Base-by-base conservation (phyloP, 2,329 filamentous ascomycete species). In the Trichoderma aggressivum region DNA sequence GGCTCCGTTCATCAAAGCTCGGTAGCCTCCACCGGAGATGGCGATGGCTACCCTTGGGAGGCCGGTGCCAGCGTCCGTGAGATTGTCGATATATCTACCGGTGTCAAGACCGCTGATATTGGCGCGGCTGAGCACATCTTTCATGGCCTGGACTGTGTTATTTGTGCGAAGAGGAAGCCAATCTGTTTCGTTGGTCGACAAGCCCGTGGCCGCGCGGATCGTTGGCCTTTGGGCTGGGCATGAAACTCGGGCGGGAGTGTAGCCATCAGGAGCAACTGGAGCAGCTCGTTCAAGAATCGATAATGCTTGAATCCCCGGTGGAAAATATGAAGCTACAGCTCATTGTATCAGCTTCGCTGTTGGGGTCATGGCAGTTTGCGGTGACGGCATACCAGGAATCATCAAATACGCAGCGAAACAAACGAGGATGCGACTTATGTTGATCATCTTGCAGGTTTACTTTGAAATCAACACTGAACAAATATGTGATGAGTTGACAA, bases 21-120 rank as follows among this genome's bases (percentile, higher is more conserved):
- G 85, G 78, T 94, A 96, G 28, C 93, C 93, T 76, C 93, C 93
- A 7, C 93, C 93, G 0, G 92, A 94, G 39, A 91, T 83, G 6
- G 92, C 91, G 73, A 95, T 88, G 12, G 84, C 92, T 73, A 95
- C 89, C 74, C 81, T 82, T 11, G 83, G 83, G 24, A 82, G 75
- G 8, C 62, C 60, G 2, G 67, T 53, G 21, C 66, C 73, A 7
- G 61, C 71, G 47, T 34, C 61, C 11, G 72, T 68, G 34, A 74
- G 70, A 12, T 43, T 55, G 10, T 75, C 69, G 18, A 75, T 72
- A 59, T 75, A 75, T 7, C 66, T 26, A n/a, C 43, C 62, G 5
- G 73, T 71, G 30, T 75, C 74, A 2, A 75, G 39, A 21, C 43
- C 73, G 58, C 30, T 70, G 63, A 75, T 74, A 47, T 74, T 73